Evolutionary conservation across 345 rosid genomes (phyloP), one percentile per base, ranked within the genome.

Genomic region (Bruguiera gymnorhiza): DNA sequence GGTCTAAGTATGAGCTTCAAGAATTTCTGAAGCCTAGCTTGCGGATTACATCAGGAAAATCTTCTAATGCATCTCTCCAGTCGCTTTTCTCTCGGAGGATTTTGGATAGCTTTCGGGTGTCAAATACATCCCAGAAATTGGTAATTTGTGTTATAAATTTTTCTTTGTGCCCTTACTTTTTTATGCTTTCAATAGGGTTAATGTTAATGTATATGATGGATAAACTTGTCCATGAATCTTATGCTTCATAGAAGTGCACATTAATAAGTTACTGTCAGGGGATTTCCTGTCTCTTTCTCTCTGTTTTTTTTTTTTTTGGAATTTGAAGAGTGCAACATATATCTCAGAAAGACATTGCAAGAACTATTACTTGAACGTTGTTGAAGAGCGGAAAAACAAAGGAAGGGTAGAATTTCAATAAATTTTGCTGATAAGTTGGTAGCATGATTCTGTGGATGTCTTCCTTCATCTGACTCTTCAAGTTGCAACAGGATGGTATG

Each of bases 1-100:
- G 98, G 85, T 90, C 98, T 29, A 96, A 96, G 79, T 96, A 96
- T 80, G 97, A 92, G 88, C 85, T 72, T 63, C 98, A 96, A 82
- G 91, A 92, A 83, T 96, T 90, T 77, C 46, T 92, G 73, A 89
- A 96, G 76, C 92, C 98, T 68, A 90, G 93, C 78, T 88, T 96
- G 78, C 85, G 90, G 70, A 96, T 92, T 61, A 69, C 87, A 50
- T 87, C 93, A 0, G 85, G 69, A 62, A 82, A 81, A 67, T 63
- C 56, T 54, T 67, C 91, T 32, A 71, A 93, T 27, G 76, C 73
- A 60, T 71, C 85, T 76, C 84, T 81, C 53, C 79, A 83, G 74
- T 66, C 90, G 66, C 83, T 76, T 79, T 65, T 86, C 68, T 92
- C 99, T 32, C 71, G 74, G 48, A 90, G 83, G 77, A 73, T 86